phyloP scores from a whole-genome alignment of 1,284 basidiomycete species.

The Fomitiporia mediterranea region DNA sequence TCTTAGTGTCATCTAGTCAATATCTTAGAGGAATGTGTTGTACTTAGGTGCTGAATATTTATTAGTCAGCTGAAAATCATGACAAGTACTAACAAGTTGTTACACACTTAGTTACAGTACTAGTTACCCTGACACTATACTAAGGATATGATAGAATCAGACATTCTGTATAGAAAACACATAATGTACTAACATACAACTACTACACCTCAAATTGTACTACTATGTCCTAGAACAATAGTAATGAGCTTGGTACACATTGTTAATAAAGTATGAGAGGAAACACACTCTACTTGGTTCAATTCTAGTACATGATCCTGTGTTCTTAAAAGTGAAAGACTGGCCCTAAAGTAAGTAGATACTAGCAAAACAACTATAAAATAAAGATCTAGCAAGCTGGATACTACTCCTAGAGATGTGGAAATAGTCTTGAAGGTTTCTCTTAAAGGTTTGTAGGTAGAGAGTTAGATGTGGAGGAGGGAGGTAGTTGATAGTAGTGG shows the following conservation, averaged over 20 bases:
- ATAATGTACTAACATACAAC: not conserved
- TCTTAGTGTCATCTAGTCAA: no score
- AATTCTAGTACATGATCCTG: conserved; percentile 64
- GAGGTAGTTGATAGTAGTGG: no score
- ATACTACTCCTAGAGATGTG: no score
- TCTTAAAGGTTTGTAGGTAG: no score
- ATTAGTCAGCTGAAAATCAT: not conserved
- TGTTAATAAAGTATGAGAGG: not conserved
- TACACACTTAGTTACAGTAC: not conserved
- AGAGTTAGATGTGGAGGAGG: no score
- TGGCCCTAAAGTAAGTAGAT: no score
- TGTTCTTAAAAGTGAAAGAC: no score
- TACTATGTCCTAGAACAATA: conserved; percentile 23
- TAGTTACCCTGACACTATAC: not conserved
- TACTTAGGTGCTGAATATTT: no score
- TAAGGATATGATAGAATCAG: not conserved
- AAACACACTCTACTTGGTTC: conserved; percentile 55
- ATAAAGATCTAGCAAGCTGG: no score
- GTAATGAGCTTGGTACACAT: conserved; percentile 4
- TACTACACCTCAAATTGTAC: conserved; percentile 40
- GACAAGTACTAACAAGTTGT: conserved; percentile 3
- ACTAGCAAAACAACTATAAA: no score
- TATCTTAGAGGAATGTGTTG: no score
- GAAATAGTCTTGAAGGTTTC: no score
- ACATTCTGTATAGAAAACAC: not conserved